Evolutionary conservation across 1,139 yeast species (phyloP).

Genomic region (Candida glucosophila): DNA sequence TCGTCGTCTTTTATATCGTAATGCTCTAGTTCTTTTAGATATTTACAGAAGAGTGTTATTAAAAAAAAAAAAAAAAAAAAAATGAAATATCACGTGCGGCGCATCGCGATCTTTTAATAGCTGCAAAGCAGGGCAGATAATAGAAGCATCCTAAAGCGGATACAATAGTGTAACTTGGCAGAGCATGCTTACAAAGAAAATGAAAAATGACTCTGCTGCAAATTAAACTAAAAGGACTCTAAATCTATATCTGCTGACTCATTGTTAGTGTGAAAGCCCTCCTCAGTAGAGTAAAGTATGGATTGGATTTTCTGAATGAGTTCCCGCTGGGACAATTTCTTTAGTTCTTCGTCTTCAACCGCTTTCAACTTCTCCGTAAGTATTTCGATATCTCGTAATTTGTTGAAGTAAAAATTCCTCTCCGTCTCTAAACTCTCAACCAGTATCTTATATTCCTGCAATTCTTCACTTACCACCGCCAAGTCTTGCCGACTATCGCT

Average conservation of each 20-base stretch:
- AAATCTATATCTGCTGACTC: conserved; percentile 10
- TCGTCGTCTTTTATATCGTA: too few species aligned
- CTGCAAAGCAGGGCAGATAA: too few species aligned
- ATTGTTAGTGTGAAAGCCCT: conserved; percentile 52
- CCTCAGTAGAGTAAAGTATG: conserved; percentile 74
- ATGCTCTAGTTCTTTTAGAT: too few species aligned
- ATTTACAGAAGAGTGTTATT: too few species aligned
- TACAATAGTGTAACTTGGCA: too few species aligned
- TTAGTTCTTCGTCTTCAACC: conserved; percentile 17
- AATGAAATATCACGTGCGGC: too few species aligned
- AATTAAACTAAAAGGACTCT: too few species aligned
- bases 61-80: too few species aligned
- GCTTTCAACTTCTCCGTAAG: conserved; percentile 61
- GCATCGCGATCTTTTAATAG: too few species aligned
- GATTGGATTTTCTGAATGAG: conserved; percentile 59
- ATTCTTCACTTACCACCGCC: conserved; percentile 36
- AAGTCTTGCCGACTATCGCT: conserved; percentile 25
- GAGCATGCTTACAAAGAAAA: too few species aligned
- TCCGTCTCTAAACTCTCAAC: conserved; percentile 63
- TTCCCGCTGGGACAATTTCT: conserved; percentile 23
- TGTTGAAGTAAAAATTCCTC: conserved; percentile 83
- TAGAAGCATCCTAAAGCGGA: too few species aligned
- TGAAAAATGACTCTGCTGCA: too few species aligned
- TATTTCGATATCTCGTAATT: conserved; percentile 81
- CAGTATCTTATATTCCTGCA: conserved; percentile 43